Percentiles rank a stretch among this genome's conserved stretches.
Conservation (phyloP, 495 filamentous ascomycete genomes). For the Daldinia loculata region DNA sequence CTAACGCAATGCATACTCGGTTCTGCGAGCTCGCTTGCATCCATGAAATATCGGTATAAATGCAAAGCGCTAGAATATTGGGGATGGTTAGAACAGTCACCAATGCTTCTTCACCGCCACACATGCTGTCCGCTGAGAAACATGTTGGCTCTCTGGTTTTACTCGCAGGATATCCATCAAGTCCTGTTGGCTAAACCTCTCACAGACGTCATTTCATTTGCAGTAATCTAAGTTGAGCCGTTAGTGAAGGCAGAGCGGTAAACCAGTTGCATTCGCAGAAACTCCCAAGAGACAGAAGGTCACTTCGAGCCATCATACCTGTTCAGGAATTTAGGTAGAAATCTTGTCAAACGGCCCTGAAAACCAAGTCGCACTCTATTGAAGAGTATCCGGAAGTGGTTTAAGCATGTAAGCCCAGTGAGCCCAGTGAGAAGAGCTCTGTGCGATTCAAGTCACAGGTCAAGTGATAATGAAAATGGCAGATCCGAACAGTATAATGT, state of each 20-base stretch:
- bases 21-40: slow-evolving; percentile 2
- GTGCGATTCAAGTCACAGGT: slow-evolving; percentile 10
- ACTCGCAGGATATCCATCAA: not conserved
- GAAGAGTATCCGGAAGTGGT: not conserved
- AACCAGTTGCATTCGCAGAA: not conserved
- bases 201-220: not conserved
- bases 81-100: not conserved
- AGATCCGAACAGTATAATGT: slow-evolving; percentile 15
- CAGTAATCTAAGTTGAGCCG: not conserved
- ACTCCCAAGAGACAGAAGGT: not conserved
- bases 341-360: not conserved
- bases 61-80: not conserved
- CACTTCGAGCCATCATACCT: not conserved
- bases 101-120: slow-evolving; percentile 1
- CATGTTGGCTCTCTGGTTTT: not conserved
- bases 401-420: not conserved
- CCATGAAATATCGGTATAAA: slow-evolving; percentile 12
- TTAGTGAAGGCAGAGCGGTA: slow-evolving; percentile 12
- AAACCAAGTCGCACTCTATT: not conserved
- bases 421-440: not conserved
- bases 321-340: not conserved
- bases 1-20: slow-evolving; percentile 13
- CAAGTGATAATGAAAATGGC: not conserved
- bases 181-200: not conserved
- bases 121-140: not conserved